Conservation (phyloP, 2,329 filamentous ascomycete genomes). For the Bipolaris sorokiniana region DNA sequence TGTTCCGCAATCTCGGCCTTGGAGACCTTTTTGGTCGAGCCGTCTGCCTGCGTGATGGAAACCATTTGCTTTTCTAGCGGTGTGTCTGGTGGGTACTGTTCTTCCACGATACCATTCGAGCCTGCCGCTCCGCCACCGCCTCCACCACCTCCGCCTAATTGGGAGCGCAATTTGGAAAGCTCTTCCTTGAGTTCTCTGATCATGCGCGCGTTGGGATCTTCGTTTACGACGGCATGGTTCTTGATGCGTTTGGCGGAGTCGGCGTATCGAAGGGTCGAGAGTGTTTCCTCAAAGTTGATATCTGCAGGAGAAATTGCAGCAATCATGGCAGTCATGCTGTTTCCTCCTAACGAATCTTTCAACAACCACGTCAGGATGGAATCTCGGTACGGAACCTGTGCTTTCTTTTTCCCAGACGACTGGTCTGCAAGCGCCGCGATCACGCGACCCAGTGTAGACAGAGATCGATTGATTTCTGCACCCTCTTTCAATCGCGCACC, state of each 20-base stretch:
- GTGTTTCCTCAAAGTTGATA: slow-evolving; percentile 98
- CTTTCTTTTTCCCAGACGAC: slow-evolving; percentile 79
- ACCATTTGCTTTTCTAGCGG: slow-evolving; percentile 96
- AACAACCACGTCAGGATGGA: slow-evolving; percentile 94
- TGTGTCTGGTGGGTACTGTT: slow-evolving; percentile 89
- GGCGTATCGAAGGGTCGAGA: slow-evolving; percentile 93
- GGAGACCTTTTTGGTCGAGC: slow-evolving; percentile 89
- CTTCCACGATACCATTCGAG: slow-evolving; percentile 60
- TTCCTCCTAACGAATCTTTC: slow-evolving; percentile 95
- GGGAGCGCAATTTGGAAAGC: slow-evolving; percentile 80
- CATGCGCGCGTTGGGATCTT: slow-evolving; percentile 98
- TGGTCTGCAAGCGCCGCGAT: slow-evolving; percentile 94
- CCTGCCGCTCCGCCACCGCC: slow-evolving; percentile 45
- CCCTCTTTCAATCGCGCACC: slow-evolving; percentile 95
- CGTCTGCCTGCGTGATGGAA: slow-evolving; percentile 86
- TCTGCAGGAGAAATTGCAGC: slow-evolving; percentile 97
- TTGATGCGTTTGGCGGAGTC: slow-evolving; percentile 99
- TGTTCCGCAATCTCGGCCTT: slow-evolving; percentile 99
- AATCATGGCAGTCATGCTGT: slow-evolving; percentile 99
- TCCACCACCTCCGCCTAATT: slow-evolving; percentile 64
- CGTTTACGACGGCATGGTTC: slow-evolving; percentile 99
- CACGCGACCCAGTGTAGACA: slow-evolving; percentile 95
- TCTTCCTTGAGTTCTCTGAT: slow-evolving; percentile 98
- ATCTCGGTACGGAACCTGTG: slow-evolving; percentile 93
- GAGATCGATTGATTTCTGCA: slow-evolving; percentile 95